Conservation (phyloP, 2,329 filamentous ascomycete genomes). For the Aspergillus bombycis region DNA sequence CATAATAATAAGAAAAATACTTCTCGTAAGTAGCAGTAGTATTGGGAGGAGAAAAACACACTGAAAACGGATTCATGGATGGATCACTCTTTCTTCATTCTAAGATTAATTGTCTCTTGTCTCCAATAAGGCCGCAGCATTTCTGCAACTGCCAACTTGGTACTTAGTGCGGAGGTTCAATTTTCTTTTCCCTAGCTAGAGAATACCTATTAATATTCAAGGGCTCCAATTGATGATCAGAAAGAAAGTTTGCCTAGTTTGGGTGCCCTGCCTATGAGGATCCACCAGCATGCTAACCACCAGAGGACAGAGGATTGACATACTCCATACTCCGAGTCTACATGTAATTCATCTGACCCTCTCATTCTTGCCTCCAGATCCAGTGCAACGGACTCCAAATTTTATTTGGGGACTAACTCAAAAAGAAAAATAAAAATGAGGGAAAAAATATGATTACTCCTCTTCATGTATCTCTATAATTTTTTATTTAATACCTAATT, state of each 20-base stretch:
- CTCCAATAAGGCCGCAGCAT: neutral
- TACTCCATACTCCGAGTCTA: conserved; percentile 5
- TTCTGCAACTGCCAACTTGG: neutral
- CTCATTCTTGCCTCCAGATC: conserved; percentile 1
- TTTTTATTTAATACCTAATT: neutral
- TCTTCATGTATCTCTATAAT: neutral
- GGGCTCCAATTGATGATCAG: conserved; percentile 11
- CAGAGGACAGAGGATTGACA: neutral
- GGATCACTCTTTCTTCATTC: neutral
- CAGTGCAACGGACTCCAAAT: neutral
- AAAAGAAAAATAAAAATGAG: neutral
- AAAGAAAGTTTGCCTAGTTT: conserved; percentile 23
- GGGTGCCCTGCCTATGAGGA: conserved; percentile 15
- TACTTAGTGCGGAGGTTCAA: neutral
- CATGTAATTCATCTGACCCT: conserved; percentile 4
- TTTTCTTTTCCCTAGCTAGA: neutral
- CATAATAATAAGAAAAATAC: neutral
- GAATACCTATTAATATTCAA: neutral
- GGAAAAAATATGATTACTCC: neutral
- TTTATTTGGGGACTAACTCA: neutral
- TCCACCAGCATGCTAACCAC: conserved; percentile 15
- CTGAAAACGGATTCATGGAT: neutral
- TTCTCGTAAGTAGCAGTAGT: neutral
- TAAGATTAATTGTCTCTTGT: neutral
- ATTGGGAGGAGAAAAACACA: neutral